Base-by-base conservation (phyloP, 2,329 filamentous ascomycete species). In the Westerdykella sp. region DNA sequence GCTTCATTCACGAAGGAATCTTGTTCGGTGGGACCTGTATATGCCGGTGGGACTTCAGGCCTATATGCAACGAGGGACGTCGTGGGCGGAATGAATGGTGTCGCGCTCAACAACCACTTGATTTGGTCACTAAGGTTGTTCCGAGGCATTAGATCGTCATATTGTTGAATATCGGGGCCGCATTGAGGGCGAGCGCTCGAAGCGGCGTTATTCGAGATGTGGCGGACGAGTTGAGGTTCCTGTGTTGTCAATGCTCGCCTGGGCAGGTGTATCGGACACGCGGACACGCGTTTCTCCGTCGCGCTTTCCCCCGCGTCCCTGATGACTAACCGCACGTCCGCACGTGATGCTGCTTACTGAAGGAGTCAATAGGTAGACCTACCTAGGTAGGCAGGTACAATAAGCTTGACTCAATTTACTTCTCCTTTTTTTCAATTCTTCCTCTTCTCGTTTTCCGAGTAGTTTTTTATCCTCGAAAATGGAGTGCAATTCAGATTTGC, bases 81-180 rank as follows among this genome's bases (percentile, higher is more conserved):
- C 34, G 57, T 53, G 35, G 60, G 53, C n/a, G 72, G 70, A 38
- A 73, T 47, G 50, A 70, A 70, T 34, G 72, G 70, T 55, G 69
- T 73, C 47, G 63, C 62, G 49, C 55, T 57, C 43, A 73, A 56
- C 58, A 76, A 63, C 73, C 73, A 76, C 48, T 63, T 62, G 48
- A 76, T 61, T 51, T 76, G 72, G 56, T 68, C 66, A 46, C 56
- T 61, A 48, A 75, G 60, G 50, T 76, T 76, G 58, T 75, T 67
- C 53, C 58, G 57, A 66, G 72, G 73, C 72, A 75, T 75, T 42
- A 59, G 58, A 53, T 52, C 47, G 53, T 54, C 48, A 54, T 62
- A 62, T 62, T 40, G 40, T 61, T 39, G 22, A 41, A 13, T 12
- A n/a, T 5, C 18, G 37, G 37, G 44, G 49, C 49, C 35, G 44